Conservation (phyloP, 371 early-diverging fungal genomes). For the Dinochytrium kinnereticum region DNA sequence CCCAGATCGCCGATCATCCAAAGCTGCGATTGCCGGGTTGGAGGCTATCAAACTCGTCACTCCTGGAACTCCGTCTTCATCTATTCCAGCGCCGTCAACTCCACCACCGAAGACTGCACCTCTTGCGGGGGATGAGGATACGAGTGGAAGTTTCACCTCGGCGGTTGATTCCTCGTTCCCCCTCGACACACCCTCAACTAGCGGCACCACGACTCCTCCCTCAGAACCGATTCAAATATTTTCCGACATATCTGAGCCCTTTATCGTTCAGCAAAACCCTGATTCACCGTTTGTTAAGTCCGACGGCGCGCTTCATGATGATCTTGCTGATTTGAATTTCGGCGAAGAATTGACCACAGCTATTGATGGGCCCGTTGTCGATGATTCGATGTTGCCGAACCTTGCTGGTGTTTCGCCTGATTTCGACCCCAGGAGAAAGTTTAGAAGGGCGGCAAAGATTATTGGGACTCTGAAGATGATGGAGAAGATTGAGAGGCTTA, state of each 20-base stretch:
- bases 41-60: neutral
- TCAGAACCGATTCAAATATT: no score
- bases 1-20: neutral
- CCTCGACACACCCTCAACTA: neutral
- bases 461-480: slow-evolving; percentile 15
- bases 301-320: neutral
- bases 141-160: neutral
- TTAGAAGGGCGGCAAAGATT: slow-evolving; percentile 12
- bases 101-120: neutral
- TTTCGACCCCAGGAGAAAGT: neutral
- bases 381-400: slow-evolving; percentile 1
- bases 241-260: neutral
- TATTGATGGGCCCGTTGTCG: neutral
- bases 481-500: slow-evolving; percentile 9
- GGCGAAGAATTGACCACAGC: neutral
- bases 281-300: slow-evolving; percentile 7
- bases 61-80: neutral
- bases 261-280: neutral
- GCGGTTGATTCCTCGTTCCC: neutral
- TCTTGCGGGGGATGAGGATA: no score
- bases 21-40: neutral
- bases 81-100: neutral
- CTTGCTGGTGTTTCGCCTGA: neutral
- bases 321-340: neutral
- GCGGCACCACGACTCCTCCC: neutral